A percentile compares a stretch with the other conserved stretches of the same genome.
These are phyloP conservation scores for Hypoxylon sp. DNA, from an alignment of 2,329 filamentous ascomycete genomes.

Conservation along the genomic window DNA sequence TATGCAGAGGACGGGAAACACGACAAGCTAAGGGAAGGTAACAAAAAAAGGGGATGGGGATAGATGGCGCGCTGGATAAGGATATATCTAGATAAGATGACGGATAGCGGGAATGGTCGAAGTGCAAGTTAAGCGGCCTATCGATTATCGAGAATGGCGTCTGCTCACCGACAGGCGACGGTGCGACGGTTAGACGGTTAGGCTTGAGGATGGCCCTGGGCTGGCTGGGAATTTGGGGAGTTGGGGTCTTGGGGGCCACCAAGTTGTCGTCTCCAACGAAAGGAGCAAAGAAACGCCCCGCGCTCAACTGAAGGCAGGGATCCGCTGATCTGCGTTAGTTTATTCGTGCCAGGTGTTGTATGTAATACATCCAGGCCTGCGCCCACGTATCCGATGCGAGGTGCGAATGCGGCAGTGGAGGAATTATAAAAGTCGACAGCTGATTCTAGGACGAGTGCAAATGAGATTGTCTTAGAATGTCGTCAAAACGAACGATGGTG, in stretches of 20 bases:
- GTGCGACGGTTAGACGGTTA: conserved; percentile 30
- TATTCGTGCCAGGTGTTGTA: conserved; percentile 43
- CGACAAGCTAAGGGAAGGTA: conserved; percentile 7
- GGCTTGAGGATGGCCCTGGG: neutral
- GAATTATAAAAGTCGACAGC: neutral
- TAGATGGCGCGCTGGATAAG: neutral
- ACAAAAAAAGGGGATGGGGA: conserved; percentile 18
- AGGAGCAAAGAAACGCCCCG: conserved; percentile 40
- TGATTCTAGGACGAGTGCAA: conserved; percentile 15
- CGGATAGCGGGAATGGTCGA: conserved; percentile 14
- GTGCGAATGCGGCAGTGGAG: conserved; percentile 1
- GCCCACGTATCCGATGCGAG: conserved; percentile 12
- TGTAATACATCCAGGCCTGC: conserved; percentile 20
- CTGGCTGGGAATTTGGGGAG: conserved; percentile 16
- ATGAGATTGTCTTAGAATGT: conserved; percentile 32
- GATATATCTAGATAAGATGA: neutral
- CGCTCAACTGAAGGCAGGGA: conserved; percentile 36
- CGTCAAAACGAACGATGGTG: conserved; percentile 36
- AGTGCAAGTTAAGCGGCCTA: conserved; percentile 15
- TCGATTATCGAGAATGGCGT: conserved; percentile 30
- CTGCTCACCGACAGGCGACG: conserved; percentile 37
- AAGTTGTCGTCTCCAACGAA: conserved; percentile 33
- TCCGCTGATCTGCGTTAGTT: conserved; percentile 45
- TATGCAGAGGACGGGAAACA: conserved; percentile 27
- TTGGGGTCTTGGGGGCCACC: conserved; percentile 14